These are phyloP conservation scores for Solanum pimpinellifolium DNA, from an alignment of 257 asterid species.

Conservation along the genomic window DNA sequence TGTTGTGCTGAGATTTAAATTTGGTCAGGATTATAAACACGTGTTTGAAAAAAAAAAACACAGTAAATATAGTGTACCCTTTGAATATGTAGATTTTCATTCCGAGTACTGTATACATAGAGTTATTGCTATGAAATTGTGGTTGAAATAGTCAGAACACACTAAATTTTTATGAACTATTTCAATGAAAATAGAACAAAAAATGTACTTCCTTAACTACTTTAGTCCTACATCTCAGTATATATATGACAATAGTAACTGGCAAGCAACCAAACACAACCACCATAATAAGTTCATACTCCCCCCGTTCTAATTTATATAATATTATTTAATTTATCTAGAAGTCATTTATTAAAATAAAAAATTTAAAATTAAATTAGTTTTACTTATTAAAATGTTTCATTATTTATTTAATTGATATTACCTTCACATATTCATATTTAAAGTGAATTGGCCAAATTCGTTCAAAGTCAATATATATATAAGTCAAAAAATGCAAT, in stretches of 20 bases:
- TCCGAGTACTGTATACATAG: not conserved
- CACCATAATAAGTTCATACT: not conserved
- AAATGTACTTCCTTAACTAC: not conserved
- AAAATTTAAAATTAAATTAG: not conserved
- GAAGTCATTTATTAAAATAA: not conserved
- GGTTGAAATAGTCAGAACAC: not conserved
- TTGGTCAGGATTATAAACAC: not conserved
- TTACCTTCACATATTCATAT: not conserved
- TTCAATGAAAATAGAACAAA: not conserved
- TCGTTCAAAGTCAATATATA: not conserved
- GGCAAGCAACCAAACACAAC: not conserved
- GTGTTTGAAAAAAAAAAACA: too few species aligned
- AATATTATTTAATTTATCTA: not conserved
- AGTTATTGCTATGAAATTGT: not conserved
- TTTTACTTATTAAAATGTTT: not conserved
- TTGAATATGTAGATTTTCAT: not conserved
- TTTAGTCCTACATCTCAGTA: not conserved
- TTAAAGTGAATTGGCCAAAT: too few species aligned
- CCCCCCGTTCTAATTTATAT: not conserved
- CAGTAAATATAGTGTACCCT: not conserved
- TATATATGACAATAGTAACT: not conserved
- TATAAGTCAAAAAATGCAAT: not conserved
- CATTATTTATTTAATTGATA: too few species aligned
- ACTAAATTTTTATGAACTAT: not conserved
- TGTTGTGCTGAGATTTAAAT: too few species aligned